Evolutionary conservation across 169 alveolate genomes (phyloP).

Genomic region (Pseudocohnilembus persalinus): DNA sequence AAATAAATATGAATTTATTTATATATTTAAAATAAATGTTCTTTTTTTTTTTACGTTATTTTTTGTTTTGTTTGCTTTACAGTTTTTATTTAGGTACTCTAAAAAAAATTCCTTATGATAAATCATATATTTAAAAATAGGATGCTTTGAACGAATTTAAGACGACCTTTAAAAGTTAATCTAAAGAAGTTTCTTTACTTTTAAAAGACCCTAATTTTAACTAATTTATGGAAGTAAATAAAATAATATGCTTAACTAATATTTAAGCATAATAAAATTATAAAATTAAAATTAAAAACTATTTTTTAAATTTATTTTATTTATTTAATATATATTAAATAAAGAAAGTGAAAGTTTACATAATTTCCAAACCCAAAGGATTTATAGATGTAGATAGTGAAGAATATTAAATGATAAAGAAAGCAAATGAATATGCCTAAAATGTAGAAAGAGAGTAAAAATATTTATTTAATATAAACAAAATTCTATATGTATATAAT

Average conservation of each 20-base stretch:
- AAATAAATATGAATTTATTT: too few species aligned
- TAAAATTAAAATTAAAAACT: neutral
- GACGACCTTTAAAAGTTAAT: neutral
- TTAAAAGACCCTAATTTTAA: slow-evolving; percentile 13
- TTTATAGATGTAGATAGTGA: slow-evolving; percentile 21
- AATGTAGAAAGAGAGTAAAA: slow-evolving; percentile 33
- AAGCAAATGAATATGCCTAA: slow-evolving; percentile 38
- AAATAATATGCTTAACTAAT: neutral
- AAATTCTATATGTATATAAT: too few species aligned
- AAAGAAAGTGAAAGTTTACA: slow-evolving; percentile 10
- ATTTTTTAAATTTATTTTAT: too few species aligned
- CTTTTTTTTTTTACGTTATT: too few species aligned
- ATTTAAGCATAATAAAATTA: neutral
- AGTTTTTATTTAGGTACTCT: neutral
- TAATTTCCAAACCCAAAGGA: too few species aligned
- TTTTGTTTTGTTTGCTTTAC: too few species aligned
- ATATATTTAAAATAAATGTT: too few species aligned
- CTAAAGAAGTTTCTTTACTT: slow-evolving; percentile 14
- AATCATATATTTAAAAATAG: slow-evolving; percentile 8
- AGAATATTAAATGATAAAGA: slow-evolving; percentile 34
- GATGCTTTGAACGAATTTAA: slow-evolving; percentile 14
- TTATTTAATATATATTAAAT: neutral
- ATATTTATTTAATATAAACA: neutral
- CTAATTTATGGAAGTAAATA: slow-evolving; percentile 5
- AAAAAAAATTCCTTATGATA: too few species aligned